Evolutionary conservation across 1,284 basidiomycete species (phyloP).

Genomic region (Grifola frondosa): DNA sequence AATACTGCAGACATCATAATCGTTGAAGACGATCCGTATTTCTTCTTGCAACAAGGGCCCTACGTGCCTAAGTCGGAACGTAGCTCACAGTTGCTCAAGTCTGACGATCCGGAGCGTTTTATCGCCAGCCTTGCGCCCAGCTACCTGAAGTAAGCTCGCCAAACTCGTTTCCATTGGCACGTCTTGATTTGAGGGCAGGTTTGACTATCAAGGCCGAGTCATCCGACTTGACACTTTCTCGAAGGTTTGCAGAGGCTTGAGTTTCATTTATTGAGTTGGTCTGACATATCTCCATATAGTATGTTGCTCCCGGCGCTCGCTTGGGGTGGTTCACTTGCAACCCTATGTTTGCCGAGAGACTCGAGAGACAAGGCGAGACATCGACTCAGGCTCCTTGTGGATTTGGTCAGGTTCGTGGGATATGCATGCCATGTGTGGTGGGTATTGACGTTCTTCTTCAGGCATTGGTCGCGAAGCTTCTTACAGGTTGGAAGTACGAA

Average conservation of each 20-base stretch:
- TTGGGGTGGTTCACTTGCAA: slow-evolving; percentile 81
- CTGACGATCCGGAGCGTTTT: slow-evolving; percentile 42
- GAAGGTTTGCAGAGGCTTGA: slow-evolving; percentile 50
- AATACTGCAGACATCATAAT: slow-evolving; percentile 60
- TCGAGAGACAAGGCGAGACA: slow-evolving; percentile 76
- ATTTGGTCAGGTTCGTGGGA: slow-evolving; percentile 53
- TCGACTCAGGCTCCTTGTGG: slow-evolving; percentile 74
- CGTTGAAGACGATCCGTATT: slow-evolving; percentile 83
- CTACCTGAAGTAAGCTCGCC: slow-evolving; percentile 54
- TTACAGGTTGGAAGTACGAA: slow-evolving; percentile 65
- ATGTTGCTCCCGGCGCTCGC: slow-evolving; percentile 74
- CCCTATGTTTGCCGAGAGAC: slow-evolving; percentile 67
- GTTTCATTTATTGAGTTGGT: background rate
- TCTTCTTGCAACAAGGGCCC: slow-evolving; percentile 64
- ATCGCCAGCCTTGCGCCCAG: slow-evolving; percentile 60
- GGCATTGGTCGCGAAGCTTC: slow-evolving; percentile 61
- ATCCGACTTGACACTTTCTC: slow-evolving; percentile 80
- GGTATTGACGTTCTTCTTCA: slow-evolving; percentile 20
- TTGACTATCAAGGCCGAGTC: slow-evolving; percentile 79
- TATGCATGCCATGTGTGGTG: background rate
- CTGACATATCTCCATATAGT: slow-evolving; percentile 32
- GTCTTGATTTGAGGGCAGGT: slow-evolving; percentile 28
- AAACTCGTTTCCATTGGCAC: slow-evolving; percentile 3
- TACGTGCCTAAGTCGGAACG: slow-evolving; percentile 51
- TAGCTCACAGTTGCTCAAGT: slow-evolving; percentile 20